Base-by-base conservation (phyloP, 495 filamentous ascomycete species). In the Coniosporium apollinis region DNA sequence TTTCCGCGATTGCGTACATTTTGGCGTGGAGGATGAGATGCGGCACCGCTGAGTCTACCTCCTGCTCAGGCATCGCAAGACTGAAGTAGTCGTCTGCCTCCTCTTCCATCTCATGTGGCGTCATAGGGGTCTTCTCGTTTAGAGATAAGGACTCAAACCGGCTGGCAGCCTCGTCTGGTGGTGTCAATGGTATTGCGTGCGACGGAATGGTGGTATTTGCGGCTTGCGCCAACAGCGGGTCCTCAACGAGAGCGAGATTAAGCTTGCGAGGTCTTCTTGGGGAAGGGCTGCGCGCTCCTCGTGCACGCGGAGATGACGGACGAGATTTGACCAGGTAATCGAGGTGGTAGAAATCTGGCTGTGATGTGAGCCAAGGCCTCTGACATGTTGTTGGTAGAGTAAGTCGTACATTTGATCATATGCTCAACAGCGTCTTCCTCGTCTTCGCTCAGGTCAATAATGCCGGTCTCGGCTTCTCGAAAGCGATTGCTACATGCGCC, bases 1-100 rank as follows among this genome's bases (percentile, higher is more conserved):
- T 61, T 32, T 61, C 58, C 1, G 56, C 58, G 18, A 59, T 48
- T 3, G 56, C 54, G 42, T 61, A 61, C 22, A 61, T 51, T 14
- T 50, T 42, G 8, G 55, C 46, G 43, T 61, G 57, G 7, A 50
- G 35, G 24, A 58, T 13, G 6, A 56, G 39, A 36, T 56, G 38
- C 15, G 57, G 33, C 25, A 42, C 32, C 24, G 39, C 39, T 4
- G 30, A n/a, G n/a, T n/a, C n/a, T n/a, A n/a, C 32, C 13, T 39
- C 34, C 8, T 35, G 14, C 30, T 38, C 35, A 4, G 36, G 37
- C 16, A 48, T 39, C 31, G 22, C 14, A 20, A 43, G 44, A 13
- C 49, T 42, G 36, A 44, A 43, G 19, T 45, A 35, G n/a, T 32
- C 14, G 4, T 34, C 16, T 16, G 49, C 46, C 7, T 56, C 49